Conservation (phyloP, 306 rosid genomes). For the Styphnolobium japonicum region DNA sequence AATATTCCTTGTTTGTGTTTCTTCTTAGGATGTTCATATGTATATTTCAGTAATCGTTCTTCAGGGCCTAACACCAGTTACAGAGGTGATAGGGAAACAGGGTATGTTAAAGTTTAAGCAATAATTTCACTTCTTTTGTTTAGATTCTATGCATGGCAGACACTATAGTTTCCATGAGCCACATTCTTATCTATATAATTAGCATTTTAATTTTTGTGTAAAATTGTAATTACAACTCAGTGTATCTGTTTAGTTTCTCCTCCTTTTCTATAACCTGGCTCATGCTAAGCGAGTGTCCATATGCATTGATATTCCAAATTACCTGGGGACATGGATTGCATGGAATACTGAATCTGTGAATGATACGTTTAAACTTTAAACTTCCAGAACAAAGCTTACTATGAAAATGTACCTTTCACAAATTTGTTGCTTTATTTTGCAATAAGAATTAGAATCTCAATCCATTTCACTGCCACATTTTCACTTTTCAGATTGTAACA, state of each 20-base stretch:
- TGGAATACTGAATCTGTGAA: no score
- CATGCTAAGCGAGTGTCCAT: no score
- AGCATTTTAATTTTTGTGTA: neutral
- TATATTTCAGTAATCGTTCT: conserved; percentile 46
- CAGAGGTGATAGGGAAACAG: conserved; percentile 46
- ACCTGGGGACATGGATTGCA: no score
- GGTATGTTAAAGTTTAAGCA: conserved; percentile 48
- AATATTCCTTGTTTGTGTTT: neutral
- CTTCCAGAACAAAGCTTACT: no score
- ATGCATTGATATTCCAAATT: no score
- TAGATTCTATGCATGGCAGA: neutral
- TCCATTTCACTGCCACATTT: neutral
- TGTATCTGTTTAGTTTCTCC: conserved; percentile 12
- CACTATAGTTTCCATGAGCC: neutral
- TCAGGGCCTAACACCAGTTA: conserved; percentile 44
- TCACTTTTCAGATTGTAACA: neutral
- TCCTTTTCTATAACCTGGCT: no score
- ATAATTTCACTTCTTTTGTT: neutral
- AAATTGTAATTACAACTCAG: neutral
- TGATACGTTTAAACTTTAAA: no score
- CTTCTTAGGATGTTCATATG: conserved; percentile 53
- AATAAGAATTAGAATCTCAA: neutral
- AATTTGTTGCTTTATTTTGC: neutral
- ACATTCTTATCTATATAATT: neutral
- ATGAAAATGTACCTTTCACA: no score